Conservation (phyloP, 306 rosid genomes). For the Ceratonia siliqua region DNA sequence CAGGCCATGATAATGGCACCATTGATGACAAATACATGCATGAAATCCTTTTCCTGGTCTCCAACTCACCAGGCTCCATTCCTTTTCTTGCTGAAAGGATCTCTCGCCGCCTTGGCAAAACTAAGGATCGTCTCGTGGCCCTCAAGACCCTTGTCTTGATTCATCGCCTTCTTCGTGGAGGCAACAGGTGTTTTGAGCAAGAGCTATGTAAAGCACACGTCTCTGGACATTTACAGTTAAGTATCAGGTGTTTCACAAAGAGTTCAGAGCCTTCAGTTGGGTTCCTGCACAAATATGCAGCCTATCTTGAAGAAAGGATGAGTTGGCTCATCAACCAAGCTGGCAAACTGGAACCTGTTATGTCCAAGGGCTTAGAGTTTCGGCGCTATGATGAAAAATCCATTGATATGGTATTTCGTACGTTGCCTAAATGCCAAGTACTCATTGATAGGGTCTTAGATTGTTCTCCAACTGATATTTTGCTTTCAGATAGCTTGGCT, state of each 20-base stretch:
- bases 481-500: conserved; percentile 38
- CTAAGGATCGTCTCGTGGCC: conserved; percentile 54
- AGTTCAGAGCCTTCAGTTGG: conserved; percentile 38
- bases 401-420: conserved; percentile 54
- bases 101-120: conserved; percentile 54
- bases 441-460: conserved; percentile 53
- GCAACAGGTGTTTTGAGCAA: conserved; percentile 57
- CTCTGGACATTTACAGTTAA: conserved; percentile 55
- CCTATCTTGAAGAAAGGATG: conserved; percentile 63
- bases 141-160: conserved; percentile 60
- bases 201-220: conserved; percentile 50
- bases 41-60: conserved; percentile 65
- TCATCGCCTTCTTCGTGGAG: conserved; percentile 64
- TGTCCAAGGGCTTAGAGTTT: conserved; percentile 52
- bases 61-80: conserved; percentile 53
- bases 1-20: conserved; percentile 51
- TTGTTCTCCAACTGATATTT: conserved; percentile 45
- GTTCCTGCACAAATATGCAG: conserved; percentile 50
- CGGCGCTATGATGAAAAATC: conserved; percentile 55
- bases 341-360: conserved; percentile 57
- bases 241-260: conserved; percentile 36
- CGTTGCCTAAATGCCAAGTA: conserved; percentile 55
- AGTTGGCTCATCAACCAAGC: conserved; percentile 66
- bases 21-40: conserved; percentile 66
- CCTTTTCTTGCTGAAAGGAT: conserved; percentile 58